Base-by-base conservation (phyloP, 2,329 filamentous ascomycete species). In the Plectosphaerella plurivora region DNA sequence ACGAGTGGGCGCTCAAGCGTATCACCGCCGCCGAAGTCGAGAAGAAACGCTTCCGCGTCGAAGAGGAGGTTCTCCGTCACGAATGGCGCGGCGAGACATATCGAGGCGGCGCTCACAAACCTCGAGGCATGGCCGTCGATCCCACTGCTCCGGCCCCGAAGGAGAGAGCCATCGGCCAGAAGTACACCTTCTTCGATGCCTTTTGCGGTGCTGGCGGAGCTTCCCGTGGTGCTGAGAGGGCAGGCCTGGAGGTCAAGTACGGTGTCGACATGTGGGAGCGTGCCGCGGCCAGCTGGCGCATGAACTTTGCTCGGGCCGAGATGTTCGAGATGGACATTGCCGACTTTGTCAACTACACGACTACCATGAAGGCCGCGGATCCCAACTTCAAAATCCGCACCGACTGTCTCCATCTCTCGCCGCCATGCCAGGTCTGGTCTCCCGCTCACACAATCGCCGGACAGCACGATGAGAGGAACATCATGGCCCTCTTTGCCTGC, bases 371-470 rank as follows among this genome's bases (percentile, higher is more conserved):
- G 22, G 22, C 22, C 22, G 5, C 22, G 22, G 25, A 61, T 60
- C 1, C 54, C 57, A 0, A 58, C 68, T 0, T 49, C 9, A 52
- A 59, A 10, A 61, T 75, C 9, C 71, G 72, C 4, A 79, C 86
- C 0, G 89, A 94, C 58, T 71, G 93, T 2, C 69, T 89, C 0
- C 90, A 95, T 57, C 68, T 91, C 0, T 91, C 87, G 0, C 89
- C 88, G 0, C 89, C 90, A 0, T 95, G 91, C 52, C 88, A 93
- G 59, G 82, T 79, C 2, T 92, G 86, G 64, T 92, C 88, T 0
- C 82, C 83, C 0, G 87, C 85, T 0, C 86, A 95, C 54, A 92
- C 88, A 0, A 64, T 76, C 0, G 58, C 67, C 0, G 78, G 80
- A 0, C 71, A 71, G 7, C 76, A 84, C 20, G 86, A 91, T 45